phyloP scores from a whole-genome alignment of 1,284 basidiomycete species.

The Ceratobasidium sp. region DNA sequence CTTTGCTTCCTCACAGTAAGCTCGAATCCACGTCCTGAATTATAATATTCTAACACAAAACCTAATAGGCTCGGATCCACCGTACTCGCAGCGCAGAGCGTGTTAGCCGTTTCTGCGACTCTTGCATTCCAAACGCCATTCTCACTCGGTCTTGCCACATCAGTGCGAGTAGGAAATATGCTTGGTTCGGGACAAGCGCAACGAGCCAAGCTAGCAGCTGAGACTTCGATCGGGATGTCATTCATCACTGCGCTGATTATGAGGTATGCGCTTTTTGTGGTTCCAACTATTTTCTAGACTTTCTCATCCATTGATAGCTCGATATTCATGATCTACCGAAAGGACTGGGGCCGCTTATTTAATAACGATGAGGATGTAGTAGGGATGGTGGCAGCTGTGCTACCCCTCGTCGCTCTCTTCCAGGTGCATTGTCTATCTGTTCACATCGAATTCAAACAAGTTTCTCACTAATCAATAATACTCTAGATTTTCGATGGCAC shows the following conservation, averaged over 20 bases:
- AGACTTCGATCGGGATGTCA: slow-evolving; percentile 73
- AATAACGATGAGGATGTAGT: slow-evolving; percentile 75
- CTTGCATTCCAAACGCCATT: slow-evolving; percentile 76
- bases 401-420: slow-evolving; percentile 85
- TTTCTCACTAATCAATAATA: not conserved
- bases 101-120: slow-evolving; percentile 68
- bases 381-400: slow-evolving; percentile 73
- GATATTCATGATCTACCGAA: slow-evolving; percentile 38
- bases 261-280: slow-evolving; percentile 68
- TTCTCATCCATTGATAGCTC: slow-evolving; percentile 22
- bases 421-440: slow-evolving; percentile 66
- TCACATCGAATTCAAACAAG: no score
- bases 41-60: not conserved
- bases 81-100: slow-evolving; percentile 78
- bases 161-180: slow-evolving; percentile 80
- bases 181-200: slow-evolving; percentile 70
- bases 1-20: slow-evolving; percentile 46
- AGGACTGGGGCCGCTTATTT: slow-evolving; percentile 77
- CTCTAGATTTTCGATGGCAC: slow-evolving; percentile 34
- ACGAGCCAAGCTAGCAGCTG: slow-evolving; percentile 71
- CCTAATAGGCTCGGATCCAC: slow-evolving; percentile 66
- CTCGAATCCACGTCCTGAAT: no score
- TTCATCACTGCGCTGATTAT: slow-evolving; percentile 61
- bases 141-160: slow-evolving; percentile 70
- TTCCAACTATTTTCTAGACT: slow-evolving; percentile 56